Evolutionary conservation across 2,329 filamentous ascomycete species (phyloP).

Genomic region (Claviceps africana): DNA sequence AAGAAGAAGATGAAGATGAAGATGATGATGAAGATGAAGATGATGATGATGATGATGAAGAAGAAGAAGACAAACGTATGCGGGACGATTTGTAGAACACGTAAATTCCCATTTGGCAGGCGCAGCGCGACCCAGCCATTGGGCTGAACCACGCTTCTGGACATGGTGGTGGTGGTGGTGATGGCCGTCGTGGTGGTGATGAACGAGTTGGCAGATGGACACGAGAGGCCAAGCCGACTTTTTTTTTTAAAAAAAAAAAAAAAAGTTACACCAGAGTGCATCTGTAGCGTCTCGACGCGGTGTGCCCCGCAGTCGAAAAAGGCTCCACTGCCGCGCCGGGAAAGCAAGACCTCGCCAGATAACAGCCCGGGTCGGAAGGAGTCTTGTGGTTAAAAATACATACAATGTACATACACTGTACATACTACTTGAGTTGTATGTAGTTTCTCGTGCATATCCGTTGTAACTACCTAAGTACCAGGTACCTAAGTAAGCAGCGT

Average conservation of each 20-base stretch:
- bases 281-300: neutral
- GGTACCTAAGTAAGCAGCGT: too few species aligned
- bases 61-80: constrained; percentile 36
- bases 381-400: neutral
- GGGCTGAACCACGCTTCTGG: constrained; percentile 28
- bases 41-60: neutral
- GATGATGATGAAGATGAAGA: neutral
- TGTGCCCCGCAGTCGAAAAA: neutral
- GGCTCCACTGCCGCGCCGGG: neutral
- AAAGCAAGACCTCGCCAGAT: neutral
- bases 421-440: too few species aligned
- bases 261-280: neutral
- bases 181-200: constrained; percentile 5
- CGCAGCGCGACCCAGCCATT: constrained; percentile 46
- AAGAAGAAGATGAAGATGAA: neutral
- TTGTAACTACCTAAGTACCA: too few species aligned
- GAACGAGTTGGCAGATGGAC: neutral
- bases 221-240: neutral
- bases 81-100: constrained; percentile 43
- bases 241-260: neutral
- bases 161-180: constrained; percentile 10
- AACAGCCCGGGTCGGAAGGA: neutral
- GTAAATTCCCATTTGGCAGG: constrained; percentile 43
- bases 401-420: too few species aligned
- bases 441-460: too few species aligned